These are phyloP conservation scores for Penicillium sp. DNA, from an alignment of 2,329 filamentous ascomycete genomes.

Conservation along the genomic window DNA sequence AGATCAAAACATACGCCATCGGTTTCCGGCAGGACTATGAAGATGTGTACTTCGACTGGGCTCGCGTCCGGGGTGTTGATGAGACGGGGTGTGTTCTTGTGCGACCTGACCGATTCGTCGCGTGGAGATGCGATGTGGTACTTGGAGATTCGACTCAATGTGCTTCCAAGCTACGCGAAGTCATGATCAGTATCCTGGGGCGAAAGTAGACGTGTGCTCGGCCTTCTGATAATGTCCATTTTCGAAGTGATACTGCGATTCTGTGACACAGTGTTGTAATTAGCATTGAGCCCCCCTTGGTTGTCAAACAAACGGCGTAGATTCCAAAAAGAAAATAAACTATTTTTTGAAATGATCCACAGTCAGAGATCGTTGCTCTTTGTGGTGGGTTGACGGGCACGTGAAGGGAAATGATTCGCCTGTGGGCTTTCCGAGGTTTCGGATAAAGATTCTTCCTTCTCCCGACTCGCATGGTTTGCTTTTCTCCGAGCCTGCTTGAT, in stretches of 20 bases:
- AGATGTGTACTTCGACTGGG: slow-evolving; percentile 65
- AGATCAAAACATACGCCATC: slow-evolving; percentile 54
- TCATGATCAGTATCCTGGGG: slow-evolving; percentile 13
- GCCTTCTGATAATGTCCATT: neutral
- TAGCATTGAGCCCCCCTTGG: no score
- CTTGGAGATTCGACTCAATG: slow-evolving; percentile 5
- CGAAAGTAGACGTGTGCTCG: neutral
- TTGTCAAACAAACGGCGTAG: no score
- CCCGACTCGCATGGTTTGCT: no score
- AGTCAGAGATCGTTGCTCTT: no score
- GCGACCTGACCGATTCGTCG: slow-evolving; percentile 61
- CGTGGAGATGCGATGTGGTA: slow-evolving; percentile 47
- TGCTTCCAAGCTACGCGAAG: slow-evolving; percentile 7
- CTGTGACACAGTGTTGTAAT: neutral
- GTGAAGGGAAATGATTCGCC: neutral
- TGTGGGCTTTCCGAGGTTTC: neutral
- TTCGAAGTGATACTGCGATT: neutral
- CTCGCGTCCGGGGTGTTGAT: slow-evolving; percentile 52
- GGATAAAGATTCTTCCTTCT: neutral
- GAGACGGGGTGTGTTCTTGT: slow-evolving; percentile 29
- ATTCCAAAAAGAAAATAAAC: no score
- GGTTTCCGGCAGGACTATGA: slow-evolving; percentile 62
- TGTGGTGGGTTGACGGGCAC: no score
- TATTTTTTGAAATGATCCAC: no score
- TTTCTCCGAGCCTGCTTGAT: no score